phyloP scores from a whole-genome alignment of 164 flowering plant genomes.

The Sedum album region DNA sequence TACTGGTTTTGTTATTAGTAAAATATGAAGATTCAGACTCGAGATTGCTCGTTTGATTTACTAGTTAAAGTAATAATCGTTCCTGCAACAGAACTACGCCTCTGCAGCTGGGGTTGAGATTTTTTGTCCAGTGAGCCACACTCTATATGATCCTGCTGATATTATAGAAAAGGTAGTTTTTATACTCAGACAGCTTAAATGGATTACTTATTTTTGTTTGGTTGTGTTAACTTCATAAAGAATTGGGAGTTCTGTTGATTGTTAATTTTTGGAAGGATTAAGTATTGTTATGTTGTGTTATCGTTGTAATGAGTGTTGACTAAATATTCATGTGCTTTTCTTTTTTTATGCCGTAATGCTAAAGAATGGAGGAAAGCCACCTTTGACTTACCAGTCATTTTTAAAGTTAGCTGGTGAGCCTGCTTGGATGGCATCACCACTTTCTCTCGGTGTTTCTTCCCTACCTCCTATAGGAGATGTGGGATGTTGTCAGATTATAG shows the following conservation, averaged over 20 bases:
- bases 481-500: conserved; percentile 31
- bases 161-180: conserved; percentile 62
- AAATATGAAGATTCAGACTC: background rate
- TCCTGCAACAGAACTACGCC: conserved; percentile 49
- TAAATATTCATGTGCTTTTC: background rate
- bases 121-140: conserved; percentile 88
- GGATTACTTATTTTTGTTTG: no score
- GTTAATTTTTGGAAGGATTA: background rate
- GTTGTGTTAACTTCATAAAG: no score
- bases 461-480: conserved; percentile 68
- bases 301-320: background rate
- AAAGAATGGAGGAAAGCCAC: conserved; percentile 90
- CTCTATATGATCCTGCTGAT: conserved; percentile 74
- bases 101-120: conserved; percentile 61
- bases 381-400: conserved; percentile 77
- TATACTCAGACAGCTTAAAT: no score
- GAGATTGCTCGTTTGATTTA: background rate
- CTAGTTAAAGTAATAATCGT: background rate
- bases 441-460: conserved; percentile 28
- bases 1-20: background rate
- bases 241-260: no score
- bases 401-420: conserved; percentile 80
- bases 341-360: background rate
- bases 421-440: conserved; percentile 42
- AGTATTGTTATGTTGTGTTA: background rate